phyloP scores from a whole-genome alignment of 495 filamentous ascomycete genomes.

The Aspergillus conjunctus region DNA sequence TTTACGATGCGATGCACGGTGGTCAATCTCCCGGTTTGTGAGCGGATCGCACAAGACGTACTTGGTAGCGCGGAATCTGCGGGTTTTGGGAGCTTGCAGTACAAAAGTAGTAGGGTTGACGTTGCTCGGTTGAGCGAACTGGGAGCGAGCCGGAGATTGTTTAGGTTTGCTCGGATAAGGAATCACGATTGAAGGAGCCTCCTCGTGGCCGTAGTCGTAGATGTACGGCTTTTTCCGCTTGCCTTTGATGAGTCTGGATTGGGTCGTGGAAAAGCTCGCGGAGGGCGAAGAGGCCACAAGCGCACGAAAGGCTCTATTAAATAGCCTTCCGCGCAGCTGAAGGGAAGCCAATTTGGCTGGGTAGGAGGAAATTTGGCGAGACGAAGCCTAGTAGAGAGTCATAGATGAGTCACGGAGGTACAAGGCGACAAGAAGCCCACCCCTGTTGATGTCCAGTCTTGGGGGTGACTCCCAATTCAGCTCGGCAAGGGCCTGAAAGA shows the following conservation, averaged over 20 bases:
- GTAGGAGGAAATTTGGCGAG: constrained; percentile 6
- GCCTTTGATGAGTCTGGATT: not conserved
- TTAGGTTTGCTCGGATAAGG: not conserved
- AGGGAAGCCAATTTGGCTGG: constrained; percentile 50
- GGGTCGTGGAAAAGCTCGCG: constrained; percentile 6
- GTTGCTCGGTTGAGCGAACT: not conserved
- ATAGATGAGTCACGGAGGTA: constrained; percentile 8
- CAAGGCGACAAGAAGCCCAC: not conserved
- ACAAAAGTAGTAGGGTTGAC: constrained; percentile 9
- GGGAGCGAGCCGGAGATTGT: not conserved
- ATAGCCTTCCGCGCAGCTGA: constrained; percentile 35
- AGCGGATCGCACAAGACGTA: constrained; percentile 35
- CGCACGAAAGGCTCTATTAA: constrained; percentile 35
- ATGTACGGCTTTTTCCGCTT: no score
- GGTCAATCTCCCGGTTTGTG: no score
- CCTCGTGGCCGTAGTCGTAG: no score
- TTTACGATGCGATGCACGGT: no score
- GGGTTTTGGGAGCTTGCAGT: constrained; percentile 14
- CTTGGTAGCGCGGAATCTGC: not conserved
- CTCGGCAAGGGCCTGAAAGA: not conserved
- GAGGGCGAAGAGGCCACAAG: constrained; percentile 18
- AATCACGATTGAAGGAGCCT: no score
- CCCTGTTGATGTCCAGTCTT: not conserved
- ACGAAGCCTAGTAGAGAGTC: not conserved
- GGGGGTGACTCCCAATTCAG: not conserved